Evolutionary conservation across 176 grass and related monocot genomes (phyloP), one percentile per base, ranked within the genome.

Genomic region (Bolboschoenus planiculmis): DNA sequence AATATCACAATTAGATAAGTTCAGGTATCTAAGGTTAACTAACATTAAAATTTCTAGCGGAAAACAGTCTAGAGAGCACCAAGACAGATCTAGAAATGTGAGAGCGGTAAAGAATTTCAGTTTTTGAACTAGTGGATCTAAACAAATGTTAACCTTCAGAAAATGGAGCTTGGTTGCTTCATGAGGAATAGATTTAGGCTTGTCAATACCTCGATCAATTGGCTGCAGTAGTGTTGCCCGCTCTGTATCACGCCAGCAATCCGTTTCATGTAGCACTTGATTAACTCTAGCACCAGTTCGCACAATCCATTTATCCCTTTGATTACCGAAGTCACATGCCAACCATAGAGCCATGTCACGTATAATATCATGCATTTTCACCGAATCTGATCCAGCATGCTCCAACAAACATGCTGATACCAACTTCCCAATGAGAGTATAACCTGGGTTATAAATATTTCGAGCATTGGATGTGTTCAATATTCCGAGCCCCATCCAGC

Each of bases 401-500:
- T 79, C 76, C 7, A 31, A 21, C 14, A 51, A 10, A n/a, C 18
- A 33, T 11, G 73, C 30, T 20, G 64, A 58, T 16, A 85, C 0
- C 24, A 85, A 73, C 68, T 39, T 39, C 0, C 33, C 18, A 34
- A 88, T 88, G 5, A 60, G 13, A 1, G 3, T 3, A 47, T 75
- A 56, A 10, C 83, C 78, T 0, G 0, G 10, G 14, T 85, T 50
- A 48, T 85, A 78, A 47, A 34, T 4, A 20, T 61, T 84, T 57
- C 10, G 27, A 9, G 36, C 0, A 51, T 14, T 4, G 2, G 24
- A 46, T 18, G 53, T 18, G 2, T 81, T 29, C 7, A 88, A 37
- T 14, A 85, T n/a, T 8, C 66, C 83, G n/a, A 85, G 61, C 15
- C 87, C 87, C 29, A 85, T n/a, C 78, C 74, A 88, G 14, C 64